Evolutionary conservation across 2,329 filamentous ascomycete genomes (phyloP), one percentile per base, ranked within the genome.

Genomic region (Botryotinia convoluta): DNA sequence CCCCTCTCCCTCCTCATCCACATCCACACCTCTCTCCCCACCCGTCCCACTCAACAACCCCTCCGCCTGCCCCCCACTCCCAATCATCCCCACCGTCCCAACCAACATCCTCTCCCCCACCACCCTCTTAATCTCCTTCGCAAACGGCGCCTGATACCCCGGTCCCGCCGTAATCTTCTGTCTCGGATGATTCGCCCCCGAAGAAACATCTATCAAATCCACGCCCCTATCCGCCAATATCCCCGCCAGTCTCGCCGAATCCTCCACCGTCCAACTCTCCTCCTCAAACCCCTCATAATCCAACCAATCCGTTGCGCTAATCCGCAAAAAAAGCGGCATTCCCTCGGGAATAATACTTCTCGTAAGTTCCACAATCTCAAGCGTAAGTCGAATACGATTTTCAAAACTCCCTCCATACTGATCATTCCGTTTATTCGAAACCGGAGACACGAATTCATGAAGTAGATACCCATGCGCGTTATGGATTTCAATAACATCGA

Each of bases 401-500:
- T 92, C 90, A 76, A 92, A 91, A 63, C 84, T 87, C 2, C 91
- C 91, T 32, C 91, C 91, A 77, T 93, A 93, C 73, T 85, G 78
- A 79, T 93, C 91, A 0, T 85, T 92, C 26, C 93, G 87, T 68
- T 88, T 84, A 82, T 96, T 96, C n/a, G 86, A 85, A 0, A 87
- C 86, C 0, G 93, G 92, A 0, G 88, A 90, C 4, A 94, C 74
- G 84, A 95, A 96, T 2, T 84, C 83, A 77, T 90, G 89, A 0
- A 95, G 83, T 0, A 96, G 86, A 79, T 95, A 96, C 0, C 93
- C 93, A 78, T 96, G 93, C 0, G 93, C 93, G 77, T 87, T 88
- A 83, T 96, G 93, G 69, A 97, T 89, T 81, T 97, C 93, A 74
- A 97, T 90, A 12, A 90, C 87, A 80, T 97, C 93, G 35, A 80